These are phyloP conservation scores for Isochrysis galbana DNA, from an alignment of 78 protist species.

Conservation along the genomic window DNA sequence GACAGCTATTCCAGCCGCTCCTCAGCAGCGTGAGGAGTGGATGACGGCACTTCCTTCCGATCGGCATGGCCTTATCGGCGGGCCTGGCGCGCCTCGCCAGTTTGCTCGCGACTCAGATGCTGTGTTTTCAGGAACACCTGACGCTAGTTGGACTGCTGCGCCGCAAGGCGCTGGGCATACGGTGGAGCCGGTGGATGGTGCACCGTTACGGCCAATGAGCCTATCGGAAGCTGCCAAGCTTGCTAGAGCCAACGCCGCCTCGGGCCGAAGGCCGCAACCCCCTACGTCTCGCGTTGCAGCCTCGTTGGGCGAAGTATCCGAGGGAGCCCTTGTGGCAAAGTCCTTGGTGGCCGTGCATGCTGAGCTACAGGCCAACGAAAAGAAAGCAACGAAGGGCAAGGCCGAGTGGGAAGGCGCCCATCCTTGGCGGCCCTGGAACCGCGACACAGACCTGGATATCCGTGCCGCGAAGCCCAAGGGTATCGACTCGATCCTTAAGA, in stretches of 20 bases:
- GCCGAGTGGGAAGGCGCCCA: neutral
- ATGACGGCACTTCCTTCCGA: neutral
- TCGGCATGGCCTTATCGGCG: neutral
- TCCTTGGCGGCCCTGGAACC: neutral
- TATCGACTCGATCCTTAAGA: neutral
- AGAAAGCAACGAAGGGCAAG: neutral
- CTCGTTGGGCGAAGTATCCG: neutral
- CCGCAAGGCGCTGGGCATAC: neutral
- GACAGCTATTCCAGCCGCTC: neutral
- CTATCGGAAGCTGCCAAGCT: neutral
- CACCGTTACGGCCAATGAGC: slow-evolving; percentile 1
- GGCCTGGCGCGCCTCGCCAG: neutral
- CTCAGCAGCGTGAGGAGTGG: neutral
- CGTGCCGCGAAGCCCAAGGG: neutral
- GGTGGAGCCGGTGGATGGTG: neutral
- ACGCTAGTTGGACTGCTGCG: neutral
- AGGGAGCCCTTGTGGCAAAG: neutral
- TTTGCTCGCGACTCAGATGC: neutral
- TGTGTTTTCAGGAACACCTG: neutral
- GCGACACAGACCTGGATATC: neutral
- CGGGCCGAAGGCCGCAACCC: neutral
- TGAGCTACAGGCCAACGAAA: neutral
- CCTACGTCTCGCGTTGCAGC: neutral
- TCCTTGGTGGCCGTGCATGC: neutral
- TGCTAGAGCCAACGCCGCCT: neutral